phyloP scores from a whole-genome alignment of 2,329 filamentous ascomycete genomes.

The Fusarium sulawesiense region DNA sequence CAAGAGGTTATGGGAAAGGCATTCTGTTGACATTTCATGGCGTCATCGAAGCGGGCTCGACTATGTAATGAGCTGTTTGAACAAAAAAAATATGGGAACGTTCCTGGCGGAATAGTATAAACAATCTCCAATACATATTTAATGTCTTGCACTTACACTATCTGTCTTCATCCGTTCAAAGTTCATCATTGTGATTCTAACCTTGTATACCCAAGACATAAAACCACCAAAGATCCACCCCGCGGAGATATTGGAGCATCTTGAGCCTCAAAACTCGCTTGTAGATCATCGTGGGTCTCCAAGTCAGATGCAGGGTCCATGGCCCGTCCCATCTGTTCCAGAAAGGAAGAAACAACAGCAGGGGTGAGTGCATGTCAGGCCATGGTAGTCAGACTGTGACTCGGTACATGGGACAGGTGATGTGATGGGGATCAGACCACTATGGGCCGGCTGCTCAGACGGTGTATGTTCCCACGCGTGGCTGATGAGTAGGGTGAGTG shows the following conservation, averaged over 20 bases:
- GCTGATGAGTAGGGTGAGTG: slow-evolving; percentile 15
- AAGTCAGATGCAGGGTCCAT: slow-evolving; percentile 24
- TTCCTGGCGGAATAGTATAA: slow-evolving; percentile 36
- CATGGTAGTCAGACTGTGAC: slow-evolving; percentile 3
- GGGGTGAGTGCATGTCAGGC: slow-evolving; percentile 20
- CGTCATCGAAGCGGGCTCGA: slow-evolving; percentile 28
- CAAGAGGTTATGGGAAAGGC: slow-evolving; percentile 10
- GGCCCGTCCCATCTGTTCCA: slow-evolving; percentile 10
- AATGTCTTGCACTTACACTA: slow-evolving; percentile 24
- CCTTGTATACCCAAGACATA: not conserved
- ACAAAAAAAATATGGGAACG: slow-evolving; percentile 35
- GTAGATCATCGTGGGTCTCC: slow-evolving; percentile 22
- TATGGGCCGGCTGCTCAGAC: slow-evolving; percentile 41
- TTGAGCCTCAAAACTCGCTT: slow-evolving; percentile 8
- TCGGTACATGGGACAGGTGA: slow-evolving; percentile 25
- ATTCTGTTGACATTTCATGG: slow-evolving; percentile 25
- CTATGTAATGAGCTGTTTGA: slow-evolving; percentile 21
- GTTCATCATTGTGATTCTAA: not conserved
- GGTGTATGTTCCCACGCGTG: slow-evolving; percentile 29
- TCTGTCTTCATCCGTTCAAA: not conserved
- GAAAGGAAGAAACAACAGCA: not conserved
- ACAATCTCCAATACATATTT: slow-evolving; percentile 44
- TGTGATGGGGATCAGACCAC: slow-evolving; percentile 42
- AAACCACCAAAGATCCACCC: not conserved
- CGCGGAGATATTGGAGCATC: not conserved